A percentile compares a stretch with the other conserved stretches of the same genome.
Conservation (phyloP, 495 filamentous ascomycete genomes). For the Xylaria curta region DNA sequence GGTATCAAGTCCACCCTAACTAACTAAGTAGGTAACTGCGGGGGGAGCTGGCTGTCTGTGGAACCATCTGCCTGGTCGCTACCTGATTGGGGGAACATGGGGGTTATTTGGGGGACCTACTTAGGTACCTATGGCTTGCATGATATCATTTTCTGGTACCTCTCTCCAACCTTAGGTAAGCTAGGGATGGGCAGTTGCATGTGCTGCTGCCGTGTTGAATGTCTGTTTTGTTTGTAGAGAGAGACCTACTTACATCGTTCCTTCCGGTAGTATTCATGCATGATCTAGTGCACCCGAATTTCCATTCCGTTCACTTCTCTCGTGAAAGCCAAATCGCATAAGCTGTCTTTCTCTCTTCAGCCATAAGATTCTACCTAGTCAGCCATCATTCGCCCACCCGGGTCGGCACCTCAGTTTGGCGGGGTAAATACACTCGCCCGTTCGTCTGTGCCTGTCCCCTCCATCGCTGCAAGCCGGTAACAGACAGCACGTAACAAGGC, state of each 20-base stretch:
- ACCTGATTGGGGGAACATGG: neutral
- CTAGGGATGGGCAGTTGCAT: neutral
- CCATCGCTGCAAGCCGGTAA: neutral
- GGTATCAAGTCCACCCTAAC: neutral
- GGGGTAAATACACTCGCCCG: slow-evolving; percentile 1
- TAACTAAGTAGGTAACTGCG: neutral
- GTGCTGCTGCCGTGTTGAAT: neutral
- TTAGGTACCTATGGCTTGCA: neutral
- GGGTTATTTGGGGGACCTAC: no score
- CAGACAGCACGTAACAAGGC: neutral
- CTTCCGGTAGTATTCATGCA: neutral
- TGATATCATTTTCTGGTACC: slow-evolving; percentile 24
- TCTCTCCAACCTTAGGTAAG: neutral
- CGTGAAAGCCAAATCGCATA: neutral
- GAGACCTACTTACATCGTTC: neutral
- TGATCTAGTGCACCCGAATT: neutral
- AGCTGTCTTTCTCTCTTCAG: neutral
- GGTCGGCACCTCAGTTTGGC: slow-evolving; percentile 12
- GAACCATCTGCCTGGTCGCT: neutral
- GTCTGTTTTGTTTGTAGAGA: neutral
- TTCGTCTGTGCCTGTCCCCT: neutral
- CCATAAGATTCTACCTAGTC: neutral
- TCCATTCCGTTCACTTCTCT: neutral
- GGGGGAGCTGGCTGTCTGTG: neutral
- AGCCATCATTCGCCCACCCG: neutral